Percentiles rank a stretch among this genome's conserved stretches.
Conservation (phyloP, 2,329 filamentous ascomycete species). For the Aspergillus luchuensis region DNA sequence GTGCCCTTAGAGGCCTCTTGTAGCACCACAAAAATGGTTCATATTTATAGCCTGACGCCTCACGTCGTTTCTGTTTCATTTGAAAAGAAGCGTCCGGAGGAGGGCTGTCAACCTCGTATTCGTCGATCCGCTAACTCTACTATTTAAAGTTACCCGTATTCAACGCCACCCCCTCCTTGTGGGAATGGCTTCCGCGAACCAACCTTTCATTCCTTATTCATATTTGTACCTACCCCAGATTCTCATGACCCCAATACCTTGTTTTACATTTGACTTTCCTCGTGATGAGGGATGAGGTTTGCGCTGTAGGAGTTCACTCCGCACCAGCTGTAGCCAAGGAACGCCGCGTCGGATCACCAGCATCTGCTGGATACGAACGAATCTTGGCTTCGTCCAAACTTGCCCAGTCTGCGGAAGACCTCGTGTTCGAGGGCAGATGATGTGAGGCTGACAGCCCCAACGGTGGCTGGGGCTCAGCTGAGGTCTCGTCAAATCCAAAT, state of each 20-base stretch:
- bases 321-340: background rate
- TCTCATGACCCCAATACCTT: background rate
- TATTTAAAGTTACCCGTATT: background rate
- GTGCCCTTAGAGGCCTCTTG: no score
- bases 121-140: background rate
- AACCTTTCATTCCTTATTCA: background rate
- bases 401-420: background rate
- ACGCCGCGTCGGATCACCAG: background rate
- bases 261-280: background rate
- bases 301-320: background rate
- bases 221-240: background rate
- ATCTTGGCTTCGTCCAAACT: background rate
- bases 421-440: background rate
- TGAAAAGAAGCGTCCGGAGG: no score
- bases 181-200: no score
- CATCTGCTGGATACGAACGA: background rate
- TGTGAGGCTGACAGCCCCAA: background rate
- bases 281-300: background rate
- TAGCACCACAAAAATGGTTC: accelerated
- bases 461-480: background rate
- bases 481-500: background rate
- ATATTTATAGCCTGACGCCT: no score
- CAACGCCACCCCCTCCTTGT: background rate
- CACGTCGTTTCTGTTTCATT: accelerated
- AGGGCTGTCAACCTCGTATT: background rate